phyloP scores from a whole-genome alignment of 73 alveolate genomes.

The Paramecium sexaurelia region DNA sequence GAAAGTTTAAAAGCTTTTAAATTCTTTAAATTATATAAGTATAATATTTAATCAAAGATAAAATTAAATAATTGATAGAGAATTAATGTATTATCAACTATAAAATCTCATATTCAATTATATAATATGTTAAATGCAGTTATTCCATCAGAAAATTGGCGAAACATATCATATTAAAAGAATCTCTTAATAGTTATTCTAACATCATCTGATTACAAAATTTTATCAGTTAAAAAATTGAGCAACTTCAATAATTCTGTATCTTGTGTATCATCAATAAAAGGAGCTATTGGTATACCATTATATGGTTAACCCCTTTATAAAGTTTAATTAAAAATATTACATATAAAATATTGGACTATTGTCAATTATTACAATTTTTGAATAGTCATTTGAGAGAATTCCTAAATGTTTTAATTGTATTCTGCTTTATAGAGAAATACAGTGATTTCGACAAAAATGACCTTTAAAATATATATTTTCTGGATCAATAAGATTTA shows the following conservation, averaged over 20 bases:
- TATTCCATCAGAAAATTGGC: conserved; percentile 11
- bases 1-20: too few species aligned
- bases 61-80: background rate
- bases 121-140: background rate
- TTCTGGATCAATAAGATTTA: background rate
- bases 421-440: background rate
- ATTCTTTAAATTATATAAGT: too few species aligned
- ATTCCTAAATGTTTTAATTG: conserved; percentile 8
- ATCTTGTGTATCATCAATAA: background rate
- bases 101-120: background rate
- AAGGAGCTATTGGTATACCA: conserved; percentile 33
- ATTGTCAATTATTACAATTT: background rate
- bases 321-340: background rate
- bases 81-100: background rate
- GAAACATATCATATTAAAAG: background rate
- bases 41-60: background rate
- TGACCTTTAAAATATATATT: background rate
- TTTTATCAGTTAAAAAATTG: background rate
- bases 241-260: background rate
- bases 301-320: background rate
- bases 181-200: background rate
- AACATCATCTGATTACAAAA: conserved; percentile 3
- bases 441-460: background rate
- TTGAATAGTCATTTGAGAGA: background rate
- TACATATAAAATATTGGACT: conserved; percentile 21